A percentile compares a stretch with the other conserved stretches of the same genome.
These are phyloP conservation scores for Penicillium verhagenii DNA, from an alignment of 495 filamentous ascomycete genomes.

Conservation along the genomic window DNA sequence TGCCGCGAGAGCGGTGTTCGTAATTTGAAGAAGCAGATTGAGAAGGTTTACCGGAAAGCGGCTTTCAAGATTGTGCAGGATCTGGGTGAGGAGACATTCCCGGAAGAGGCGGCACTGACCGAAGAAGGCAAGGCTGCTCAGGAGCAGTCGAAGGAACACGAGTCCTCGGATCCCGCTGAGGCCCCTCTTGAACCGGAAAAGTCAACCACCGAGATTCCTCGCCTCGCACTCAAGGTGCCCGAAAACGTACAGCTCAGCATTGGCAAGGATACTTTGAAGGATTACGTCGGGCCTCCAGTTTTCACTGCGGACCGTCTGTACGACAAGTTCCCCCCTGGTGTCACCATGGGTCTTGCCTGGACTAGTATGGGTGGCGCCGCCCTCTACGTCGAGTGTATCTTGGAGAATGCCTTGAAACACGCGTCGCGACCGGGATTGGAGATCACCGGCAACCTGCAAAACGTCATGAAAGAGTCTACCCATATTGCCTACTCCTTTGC, in stretches of 20 bases:
- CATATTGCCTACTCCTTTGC: slow-evolving; percentile 94
- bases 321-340: slow-evolving; percentile 91
- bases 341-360: slow-evolving; percentile 98
- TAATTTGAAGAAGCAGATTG: slow-evolving; percentile 99
- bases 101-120: slow-evolving; percentile 81
- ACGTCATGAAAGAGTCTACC: slow-evolving; percentile 97
- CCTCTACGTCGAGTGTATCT: slow-evolving; percentile 94
- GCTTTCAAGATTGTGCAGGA: slow-evolving; percentile 97
- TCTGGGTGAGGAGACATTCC: slow-evolving; percentile 79
- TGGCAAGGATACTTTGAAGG: slow-evolving; percentile 85
- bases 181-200: slow-evolving; percentile 61
- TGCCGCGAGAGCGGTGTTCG: slow-evolving; percentile 96
- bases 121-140: slow-evolving; percentile 83
- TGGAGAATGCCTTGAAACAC: slow-evolving; percentile 74
- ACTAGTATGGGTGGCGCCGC: slow-evolving; percentile 97
- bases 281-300: slow-evolving; percentile 94
- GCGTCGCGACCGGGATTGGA: slow-evolving; percentile 75
- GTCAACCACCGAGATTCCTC: slow-evolving; percentile 72
- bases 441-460: slow-evolving; percentile 90
- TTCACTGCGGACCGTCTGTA: slow-evolving; percentile 96
- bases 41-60: slow-evolving; percentile 97
- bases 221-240: slow-evolving; percentile 80
- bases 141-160: slow-evolving; percentile 65
- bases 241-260: slow-evolving; percentile 85
- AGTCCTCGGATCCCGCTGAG: slow-evolving; percentile 54